Base-by-base conservation (phyloP, 2,329 filamentous ascomycete genomes). In the Immersiporthe knoxdaviesiana region DNA sequence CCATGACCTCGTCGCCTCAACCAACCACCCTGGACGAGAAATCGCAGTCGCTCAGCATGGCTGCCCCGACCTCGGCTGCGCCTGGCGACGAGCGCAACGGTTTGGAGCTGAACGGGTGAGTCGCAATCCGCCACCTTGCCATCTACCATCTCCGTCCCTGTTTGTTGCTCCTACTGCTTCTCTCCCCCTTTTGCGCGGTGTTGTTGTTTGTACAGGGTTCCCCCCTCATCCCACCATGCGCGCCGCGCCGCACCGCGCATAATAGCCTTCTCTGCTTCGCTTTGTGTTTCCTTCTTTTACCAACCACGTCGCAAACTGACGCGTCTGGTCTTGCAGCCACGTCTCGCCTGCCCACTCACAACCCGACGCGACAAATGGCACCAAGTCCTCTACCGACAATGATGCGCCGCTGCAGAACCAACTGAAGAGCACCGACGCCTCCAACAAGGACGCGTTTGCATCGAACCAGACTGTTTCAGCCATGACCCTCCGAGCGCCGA, bases 61-160 rank as follows among this genome's bases (percentile, higher is more conserved):
- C 84, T 70, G 79, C 63, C 52, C 41, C 66, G 21, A 66, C 63
- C 12, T 24, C 87, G 68, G 82, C 87, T 75, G 77, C 80, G 71
- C 81, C 84, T 59, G 80, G 77, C 56, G 74, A 74, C 56, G 72
- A 72, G 69, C 68, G 71, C 52, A 76, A 74, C 54, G 72, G 54
- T 39, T 74, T 78, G 37, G 74, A 76, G 54, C 72, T 85, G 74
- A 88, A 89, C 77, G 87, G 87, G 88, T 90, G 81, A 85, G 87
- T 86, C 76, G 77, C 66, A 68, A 67, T 69, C 50, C 16, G 35
- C 50, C 59, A 68, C 70, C 60, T 66, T 62, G 41, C 50, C 35
- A 44, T 32, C 60, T 30, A 8, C 59, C 59, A 64, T 35, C n/a
- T 62, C 44, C 27, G 41, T 18, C 44, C 47, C 32, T 52, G 44